phyloP scores from a whole-genome alignment of 1,284 basidiomycete genomes.

The Megacollybia platyphylla region DNA sequence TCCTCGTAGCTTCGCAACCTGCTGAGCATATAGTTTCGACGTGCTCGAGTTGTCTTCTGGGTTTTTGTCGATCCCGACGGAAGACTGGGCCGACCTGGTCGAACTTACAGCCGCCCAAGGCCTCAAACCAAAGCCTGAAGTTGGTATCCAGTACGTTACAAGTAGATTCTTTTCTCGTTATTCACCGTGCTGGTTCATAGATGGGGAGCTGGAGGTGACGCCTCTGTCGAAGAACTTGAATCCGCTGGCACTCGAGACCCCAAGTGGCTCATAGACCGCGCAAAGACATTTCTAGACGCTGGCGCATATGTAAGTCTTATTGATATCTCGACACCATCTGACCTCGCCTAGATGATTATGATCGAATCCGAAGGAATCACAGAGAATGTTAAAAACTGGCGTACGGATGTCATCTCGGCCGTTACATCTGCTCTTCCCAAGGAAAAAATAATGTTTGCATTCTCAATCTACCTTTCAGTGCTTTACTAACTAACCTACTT shows the following conservation, averaged over 20 bases:
- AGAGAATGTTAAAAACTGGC: no score
- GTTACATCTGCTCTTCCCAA: no score
- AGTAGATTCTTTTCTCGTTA: background rate
- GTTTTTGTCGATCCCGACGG: slow-evolving; percentile 31
- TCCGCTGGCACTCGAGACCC: slow-evolving; percentile 26
- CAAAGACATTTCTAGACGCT: slow-evolving; percentile 26
- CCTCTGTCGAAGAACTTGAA: slow-evolving; percentile 23
- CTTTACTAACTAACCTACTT: no score
- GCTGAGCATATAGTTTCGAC: slow-evolving; percentile 18
- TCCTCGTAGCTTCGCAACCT: background rate
- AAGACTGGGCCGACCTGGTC: slow-evolving; percentile 29
- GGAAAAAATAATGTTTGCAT: no score
- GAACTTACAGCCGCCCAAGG: slow-evolving; percentile 26
- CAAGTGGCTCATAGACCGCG: slow-evolving; percentile 30
- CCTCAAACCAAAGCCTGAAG: slow-evolving; percentile 31
- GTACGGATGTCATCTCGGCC: no score
- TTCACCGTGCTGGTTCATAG: slow-evolving; percentile 6
- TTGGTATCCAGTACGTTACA: slow-evolving; percentile 19
- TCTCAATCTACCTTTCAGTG: no score
- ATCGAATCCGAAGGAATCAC: slow-evolving; percentile 24
- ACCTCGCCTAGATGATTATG: slow-evolving; percentile 23
- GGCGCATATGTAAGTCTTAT: slow-evolving; percentile 16
- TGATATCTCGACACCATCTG: background rate
- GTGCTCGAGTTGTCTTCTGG: slow-evolving; percentile 31
- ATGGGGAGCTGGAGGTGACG: slow-evolving; percentile 31